Conservation (phyloP, 768 basidiomycete species). For the Lactifluus hygrophoroides region DNA sequence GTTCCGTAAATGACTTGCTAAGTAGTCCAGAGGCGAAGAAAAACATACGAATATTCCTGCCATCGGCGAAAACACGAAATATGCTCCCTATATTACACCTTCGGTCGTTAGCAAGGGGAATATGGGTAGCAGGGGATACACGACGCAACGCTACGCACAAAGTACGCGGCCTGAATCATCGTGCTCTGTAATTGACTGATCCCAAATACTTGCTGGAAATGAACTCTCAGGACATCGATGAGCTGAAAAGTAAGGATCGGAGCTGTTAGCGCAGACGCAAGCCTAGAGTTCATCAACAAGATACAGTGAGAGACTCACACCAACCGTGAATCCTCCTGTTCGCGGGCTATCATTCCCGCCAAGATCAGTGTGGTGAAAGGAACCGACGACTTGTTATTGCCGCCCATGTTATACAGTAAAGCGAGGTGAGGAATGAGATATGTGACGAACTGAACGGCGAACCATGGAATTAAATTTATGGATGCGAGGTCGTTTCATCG, state of each 20-base stretch:
- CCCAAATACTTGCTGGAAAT: constrained; percentile 63
- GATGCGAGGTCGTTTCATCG: constrained; percentile 17
- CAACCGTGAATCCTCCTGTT: constrained; percentile 62
- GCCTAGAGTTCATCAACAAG: background rate
- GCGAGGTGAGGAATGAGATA: too few relatives aligned
- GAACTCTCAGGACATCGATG: constrained; percentile 60
- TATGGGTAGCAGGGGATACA: too few relatives aligned
- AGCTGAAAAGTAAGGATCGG: constrained; percentile 37
- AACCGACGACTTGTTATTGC: background rate
- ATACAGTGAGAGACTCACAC: constrained; percentile 34
- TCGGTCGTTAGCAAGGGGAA: background rate
- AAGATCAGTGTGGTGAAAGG: background rate
- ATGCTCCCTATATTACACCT: constrained; percentile 40
- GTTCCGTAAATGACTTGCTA: too few relatives aligned
- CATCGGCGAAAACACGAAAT: constrained; percentile 50
- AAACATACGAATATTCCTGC: constrained; percentile 47
- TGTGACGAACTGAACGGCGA: constrained; percentile 44
- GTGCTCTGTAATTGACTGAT: constrained; percentile 67
- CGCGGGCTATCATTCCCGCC: background rate
- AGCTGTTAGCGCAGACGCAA: constrained; percentile 21
- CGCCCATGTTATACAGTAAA: too few relatives aligned
- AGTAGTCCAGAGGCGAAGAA: too few relatives aligned
- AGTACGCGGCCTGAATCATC: constrained; percentile 66
- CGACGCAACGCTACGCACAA: constrained; percentile 30
- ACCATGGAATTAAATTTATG: constrained; percentile 39